Evolutionary conservation across 306 rosid species (phyloP).

Genomic region (Cicer bijugum): DNA sequence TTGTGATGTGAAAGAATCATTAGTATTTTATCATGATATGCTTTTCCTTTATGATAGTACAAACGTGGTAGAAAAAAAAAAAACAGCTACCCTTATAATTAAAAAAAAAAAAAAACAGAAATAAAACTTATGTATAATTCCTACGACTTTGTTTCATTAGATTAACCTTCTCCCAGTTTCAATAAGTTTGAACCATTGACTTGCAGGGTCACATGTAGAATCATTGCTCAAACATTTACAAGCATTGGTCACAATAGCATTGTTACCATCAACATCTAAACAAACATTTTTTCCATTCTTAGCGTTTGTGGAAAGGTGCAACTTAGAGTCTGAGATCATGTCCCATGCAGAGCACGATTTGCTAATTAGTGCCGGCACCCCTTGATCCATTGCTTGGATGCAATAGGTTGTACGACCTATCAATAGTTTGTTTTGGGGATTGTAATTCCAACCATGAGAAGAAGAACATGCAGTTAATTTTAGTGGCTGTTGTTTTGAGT

Average conservation of each 20-base stretch:
- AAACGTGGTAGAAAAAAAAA: neutral
- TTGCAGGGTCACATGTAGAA: slow-evolving; percentile 64
- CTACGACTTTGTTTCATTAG: too few relatives aligned
- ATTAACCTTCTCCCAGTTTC: slow-evolving; percentile 55
- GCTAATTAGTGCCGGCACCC: slow-evolving; percentile 56
- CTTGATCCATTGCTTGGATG: slow-evolving; percentile 56
- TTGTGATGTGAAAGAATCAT: slow-evolving; percentile 30
- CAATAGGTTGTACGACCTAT: slow-evolving; percentile 70
- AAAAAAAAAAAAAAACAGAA: too few relatives aligned
- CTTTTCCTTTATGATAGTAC: slow-evolving; percentile 5
- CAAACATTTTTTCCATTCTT: slow-evolving; percentile 58
- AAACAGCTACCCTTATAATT: neutral
- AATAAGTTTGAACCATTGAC: slow-evolving; percentile 88
- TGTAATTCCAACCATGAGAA: slow-evolving; percentile 68
- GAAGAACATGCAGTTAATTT: slow-evolving; percentile 60
- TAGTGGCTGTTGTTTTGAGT: slow-evolving; percentile 51
- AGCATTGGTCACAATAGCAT: slow-evolving; percentile 60
- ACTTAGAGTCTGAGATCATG: slow-evolving; percentile 68
- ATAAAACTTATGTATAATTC: too few relatives aligned
- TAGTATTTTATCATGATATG: neutral
- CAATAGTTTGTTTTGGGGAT: slow-evolving; percentile 44
- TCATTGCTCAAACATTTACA: slow-evolving; percentile 77
- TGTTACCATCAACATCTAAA: slow-evolving; percentile 68
- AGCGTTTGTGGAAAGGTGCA: slow-evolving; percentile 66
- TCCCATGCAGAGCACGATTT: slow-evolving; percentile 75